These are phyloP conservation scores for Pestalotiopsis sp. DNA, from an alignment of 2,329 filamentous ascomycete genomes.

Conservation along the genomic window DNA sequence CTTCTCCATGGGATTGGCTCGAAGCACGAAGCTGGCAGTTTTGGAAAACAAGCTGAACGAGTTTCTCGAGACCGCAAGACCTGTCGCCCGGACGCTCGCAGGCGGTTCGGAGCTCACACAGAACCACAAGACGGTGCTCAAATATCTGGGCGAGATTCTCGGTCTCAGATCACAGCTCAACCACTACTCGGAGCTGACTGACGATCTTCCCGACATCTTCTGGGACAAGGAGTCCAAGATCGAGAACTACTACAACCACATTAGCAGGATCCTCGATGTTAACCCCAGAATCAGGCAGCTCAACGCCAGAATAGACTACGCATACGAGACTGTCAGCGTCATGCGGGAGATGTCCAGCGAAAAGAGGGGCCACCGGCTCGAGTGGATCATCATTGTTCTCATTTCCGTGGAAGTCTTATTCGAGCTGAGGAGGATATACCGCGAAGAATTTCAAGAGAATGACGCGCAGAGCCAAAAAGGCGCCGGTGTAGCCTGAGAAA, in stretches of 20 bases:
- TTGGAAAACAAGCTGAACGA: slow-evolving; percentile 80
- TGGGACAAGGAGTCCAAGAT: slow-evolving; percentile 96
- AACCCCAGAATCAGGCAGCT: slow-evolving; percentile 86
- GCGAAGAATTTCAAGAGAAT: slow-evolving; percentile 9
- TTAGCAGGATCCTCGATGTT: slow-evolving; percentile 87
- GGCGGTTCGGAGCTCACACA: slow-evolving; percentile 62
- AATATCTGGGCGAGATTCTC: slow-evolving; percentile 91
- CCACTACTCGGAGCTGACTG: slow-evolving; percentile 94
- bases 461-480: neutral
- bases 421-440: slow-evolving; percentile 56
- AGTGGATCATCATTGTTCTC: slow-evolving; percentile 94
- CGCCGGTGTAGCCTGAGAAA: neutral
- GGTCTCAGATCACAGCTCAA: slow-evolving; percentile 90
- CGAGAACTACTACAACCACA: slow-evolving; percentile 93
- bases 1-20: slow-evolving; percentile 90
- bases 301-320: slow-evolving; percentile 98
- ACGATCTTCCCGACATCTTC: slow-evolving; percentile 92
- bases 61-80: slow-evolving; percentile 85
- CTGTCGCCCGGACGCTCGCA: slow-evolving; percentile 74
- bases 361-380: slow-evolving; percentile 83
- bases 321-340: slow-evolving; percentile 90
- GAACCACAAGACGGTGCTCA: slow-evolving; percentile 79
- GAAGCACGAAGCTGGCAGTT: slow-evolving; percentile 91
- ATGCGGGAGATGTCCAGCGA: slow-evolving; percentile 87
- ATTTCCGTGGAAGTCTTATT: slow-evolving; percentile 93